Conservation (phyloP, 768 basidiomycete genomes). For the Nidularia sp. region DNA sequence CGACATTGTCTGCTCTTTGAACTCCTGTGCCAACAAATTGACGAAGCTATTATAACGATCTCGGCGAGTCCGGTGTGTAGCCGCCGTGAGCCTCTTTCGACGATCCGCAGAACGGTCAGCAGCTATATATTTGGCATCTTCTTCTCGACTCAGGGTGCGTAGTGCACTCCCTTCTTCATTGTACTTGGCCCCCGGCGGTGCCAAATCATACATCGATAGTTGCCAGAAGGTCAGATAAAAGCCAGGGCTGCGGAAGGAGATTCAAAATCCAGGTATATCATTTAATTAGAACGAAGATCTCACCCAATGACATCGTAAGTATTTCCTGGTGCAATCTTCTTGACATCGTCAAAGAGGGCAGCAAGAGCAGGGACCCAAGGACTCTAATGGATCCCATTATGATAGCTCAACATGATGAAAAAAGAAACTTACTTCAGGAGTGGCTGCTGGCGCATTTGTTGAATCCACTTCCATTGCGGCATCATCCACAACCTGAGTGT, state of each 20-base stretch:
- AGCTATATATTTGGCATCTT: constrained; percentile 55
- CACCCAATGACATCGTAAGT: constrained; percentile 71
- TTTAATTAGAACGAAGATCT: constrained; percentile 15
- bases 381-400: constrained; percentile 23
- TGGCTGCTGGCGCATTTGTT: constrained; percentile 16
- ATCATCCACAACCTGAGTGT: constrained; percentile 32
- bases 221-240: constrained; percentile 99
- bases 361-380: constrained; percentile 80
- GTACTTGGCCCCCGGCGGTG: constrained; percentile 73
- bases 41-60: constrained; percentile 65
- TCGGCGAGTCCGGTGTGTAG: constrained; percentile 54
- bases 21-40: constrained; percentile 58
- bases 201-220: constrained; percentile 84
- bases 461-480: constrained; percentile 51
- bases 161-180: constrained; percentile 69
- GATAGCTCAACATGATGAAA: neutral
- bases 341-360: constrained; percentile 71
- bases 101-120: constrained; percentile 76
- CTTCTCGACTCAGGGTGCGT: constrained; percentile 59
- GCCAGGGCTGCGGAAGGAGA: constrained; percentile 53
- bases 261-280: constrained; percentile 3
- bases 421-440: constrained; percentile 32
- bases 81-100: constrained; percentile 50
- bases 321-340: constrained; percentile 63
- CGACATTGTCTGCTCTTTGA: constrained; percentile 71